Conservation (phyloP, 192 early-diverging fungal genomes). For the Podila verticillata region DNA sequence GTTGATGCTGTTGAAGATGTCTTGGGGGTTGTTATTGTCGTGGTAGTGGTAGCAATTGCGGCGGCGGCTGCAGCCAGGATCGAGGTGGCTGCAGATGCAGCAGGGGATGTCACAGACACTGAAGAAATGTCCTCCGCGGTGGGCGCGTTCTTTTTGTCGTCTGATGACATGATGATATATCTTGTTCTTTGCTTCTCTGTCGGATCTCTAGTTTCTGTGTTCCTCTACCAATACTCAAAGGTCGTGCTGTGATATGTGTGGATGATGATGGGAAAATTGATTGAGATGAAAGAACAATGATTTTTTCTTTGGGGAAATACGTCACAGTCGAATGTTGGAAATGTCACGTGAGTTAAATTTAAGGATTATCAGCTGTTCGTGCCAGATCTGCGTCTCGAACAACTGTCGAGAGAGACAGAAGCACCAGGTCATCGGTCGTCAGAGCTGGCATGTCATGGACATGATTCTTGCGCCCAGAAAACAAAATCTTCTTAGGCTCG, state of each 20-base stretch:
- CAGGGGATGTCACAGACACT: background rate
- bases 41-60: background rate
- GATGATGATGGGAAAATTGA: no score
- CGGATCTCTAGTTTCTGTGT: background rate
- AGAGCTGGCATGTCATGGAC: background rate
- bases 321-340: no score
- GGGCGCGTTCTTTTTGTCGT: background rate
- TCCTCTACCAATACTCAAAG: no score
- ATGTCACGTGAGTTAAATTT: no score
- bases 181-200: background rate
- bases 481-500: background rate
- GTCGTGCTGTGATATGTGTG: no score
- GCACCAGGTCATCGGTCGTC: no score
- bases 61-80: background rate
- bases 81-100: background rate
- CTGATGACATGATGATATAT: background rate
- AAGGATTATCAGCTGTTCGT: no score
- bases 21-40: background rate
- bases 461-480: slow-evolving; percentile 1
- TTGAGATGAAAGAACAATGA: no score
- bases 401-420: slow-evolving; percentile 7
- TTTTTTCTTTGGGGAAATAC: no score
- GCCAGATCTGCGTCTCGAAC: no score
- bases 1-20: background rate
- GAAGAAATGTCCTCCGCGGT: background rate